These are phyloP conservation scores for Biscogniauxia mediterranea DNA, from an alignment of 2,329 filamentous ascomycete species.

Conservation along the genomic window DNA sequence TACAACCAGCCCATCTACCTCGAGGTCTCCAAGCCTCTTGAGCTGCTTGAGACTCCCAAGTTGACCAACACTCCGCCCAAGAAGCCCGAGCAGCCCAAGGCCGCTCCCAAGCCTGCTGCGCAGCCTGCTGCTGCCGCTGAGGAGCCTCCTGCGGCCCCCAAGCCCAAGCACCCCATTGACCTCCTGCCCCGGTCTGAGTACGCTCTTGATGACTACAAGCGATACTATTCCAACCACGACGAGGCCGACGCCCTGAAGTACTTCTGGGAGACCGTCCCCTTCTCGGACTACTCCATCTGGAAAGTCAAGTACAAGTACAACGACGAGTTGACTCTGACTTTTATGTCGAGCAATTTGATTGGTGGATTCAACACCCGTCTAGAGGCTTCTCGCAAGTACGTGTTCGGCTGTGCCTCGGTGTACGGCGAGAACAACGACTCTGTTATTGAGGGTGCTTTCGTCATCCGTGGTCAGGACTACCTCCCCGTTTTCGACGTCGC, in stretches of 20 bases:
- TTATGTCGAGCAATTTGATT: constrained; percentile 99
- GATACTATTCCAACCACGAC: constrained; percentile 96
- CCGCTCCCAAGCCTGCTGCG: constrained; percentile 44
- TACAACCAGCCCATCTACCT: constrained; percentile 90
- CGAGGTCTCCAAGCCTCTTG: constrained; percentile 70
- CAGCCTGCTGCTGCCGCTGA: constrained; percentile 55
- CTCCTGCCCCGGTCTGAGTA: constrained; percentile 75
- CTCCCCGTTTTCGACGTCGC: constrained; percentile 90
- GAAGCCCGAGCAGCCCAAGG: constrained; percentile 73
- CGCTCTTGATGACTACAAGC: constrained; percentile 96
- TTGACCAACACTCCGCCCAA: constrained; percentile 68
- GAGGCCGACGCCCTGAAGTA: constrained; percentile 83
- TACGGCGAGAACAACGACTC: constrained; percentile 88
- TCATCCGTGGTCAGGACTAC: constrained; percentile 89
- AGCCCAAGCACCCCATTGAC: constrained; percentile 96
- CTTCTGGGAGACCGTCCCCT: constrained; percentile 97
- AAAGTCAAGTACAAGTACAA: constrained; percentile 98
- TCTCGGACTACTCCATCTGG: constrained; percentile 96
- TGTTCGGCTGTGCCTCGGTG: constrained; percentile 89
- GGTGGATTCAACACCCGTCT: constrained; percentile 97
- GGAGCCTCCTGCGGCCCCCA: constrained; percentile 61
- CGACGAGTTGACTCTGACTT: constrained; percentile 91
- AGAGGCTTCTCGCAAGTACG: constrained; percentile 95
- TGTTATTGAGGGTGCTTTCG: constrained; percentile 87
- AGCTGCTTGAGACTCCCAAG: constrained; percentile 81